Conservation (phyloP, 495 filamentous ascomycete species). For the Talaromyces liani region DNA sequence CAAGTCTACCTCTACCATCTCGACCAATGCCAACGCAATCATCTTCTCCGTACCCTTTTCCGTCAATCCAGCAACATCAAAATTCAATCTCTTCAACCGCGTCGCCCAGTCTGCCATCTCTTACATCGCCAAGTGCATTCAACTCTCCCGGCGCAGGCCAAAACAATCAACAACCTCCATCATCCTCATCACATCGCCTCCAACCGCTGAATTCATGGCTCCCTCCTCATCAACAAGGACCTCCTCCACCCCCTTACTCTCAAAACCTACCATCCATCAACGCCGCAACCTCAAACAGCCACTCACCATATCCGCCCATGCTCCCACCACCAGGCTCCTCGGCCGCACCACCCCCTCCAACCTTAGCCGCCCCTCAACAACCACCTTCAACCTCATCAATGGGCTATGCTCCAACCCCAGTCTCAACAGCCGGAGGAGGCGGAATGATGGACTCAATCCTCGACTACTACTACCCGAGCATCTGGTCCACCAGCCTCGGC, state of each 20-base stretch:
- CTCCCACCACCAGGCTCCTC: constrained; percentile 23
- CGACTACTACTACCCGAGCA: constrained; percentile 15
- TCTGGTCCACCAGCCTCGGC: constrained; percentile 32
- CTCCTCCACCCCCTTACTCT: constrained; percentile 26
- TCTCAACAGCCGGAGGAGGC: not conserved
- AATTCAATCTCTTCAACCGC: constrained; percentile 30
- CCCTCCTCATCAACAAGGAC: constrained; percentile 22
- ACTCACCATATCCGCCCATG: constrained; percentile 29
- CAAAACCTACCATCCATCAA: constrained; percentile 36
- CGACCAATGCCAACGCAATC: constrained; percentile 23
- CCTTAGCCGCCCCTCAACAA: constrained; percentile 9
- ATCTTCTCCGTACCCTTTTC: constrained; percentile 34
- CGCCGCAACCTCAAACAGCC: constrained; percentile 21
- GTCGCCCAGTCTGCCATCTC: constrained; percentile 29
- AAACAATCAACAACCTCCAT: constrained; percentile 22
- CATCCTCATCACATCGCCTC: constrained; percentile 28
- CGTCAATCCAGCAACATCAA: constrained; percentile 36
- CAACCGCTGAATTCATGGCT: constrained; percentile 39
- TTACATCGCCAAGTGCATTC: constrained; percentile 15
- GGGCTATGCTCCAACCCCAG: constrained; percentile 14
- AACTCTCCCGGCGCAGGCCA: constrained; percentile 6
- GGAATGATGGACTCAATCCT: not conserved
- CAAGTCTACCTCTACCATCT: constrained; percentile 33
- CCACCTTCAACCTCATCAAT: not conserved
- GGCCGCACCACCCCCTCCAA: constrained; percentile 16